phyloP scores from a whole-genome alignment of 2,329 filamentous ascomycete species.

The Parasarocladium wereldwijsianum region DNA sequence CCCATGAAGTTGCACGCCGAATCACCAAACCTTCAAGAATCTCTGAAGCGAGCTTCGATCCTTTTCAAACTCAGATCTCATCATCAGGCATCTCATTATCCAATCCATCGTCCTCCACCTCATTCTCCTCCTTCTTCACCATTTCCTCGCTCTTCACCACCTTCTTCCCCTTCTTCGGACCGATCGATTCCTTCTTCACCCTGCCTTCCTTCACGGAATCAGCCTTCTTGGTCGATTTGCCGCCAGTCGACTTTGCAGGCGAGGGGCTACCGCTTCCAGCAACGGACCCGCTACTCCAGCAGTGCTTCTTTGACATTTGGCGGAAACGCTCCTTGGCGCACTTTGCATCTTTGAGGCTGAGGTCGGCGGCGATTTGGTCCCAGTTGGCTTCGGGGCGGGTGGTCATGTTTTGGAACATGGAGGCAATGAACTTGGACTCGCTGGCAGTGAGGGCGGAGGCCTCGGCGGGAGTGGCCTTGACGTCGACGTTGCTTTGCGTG shows the following conservation, averaged over 20 bases:
- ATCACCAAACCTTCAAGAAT: too few relatives aligned
- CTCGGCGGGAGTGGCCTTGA: constrained; percentile 8
- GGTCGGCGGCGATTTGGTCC: constrained; percentile 18
- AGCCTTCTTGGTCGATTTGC: constrained; percentile 5
- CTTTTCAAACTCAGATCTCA: constrained; percentile 5
- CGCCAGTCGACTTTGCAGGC: constrained; percentile 3
- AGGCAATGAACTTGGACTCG: constrained; percentile 24
- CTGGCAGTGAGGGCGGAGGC: constrained; percentile 16
- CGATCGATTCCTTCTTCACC: constrained; percentile 1
- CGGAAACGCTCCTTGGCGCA: constrained; percentile 27
- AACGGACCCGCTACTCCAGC: constrained; percentile 17
- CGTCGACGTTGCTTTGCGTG: too few relatives aligned
- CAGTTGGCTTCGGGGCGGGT: constrained; percentile 26
- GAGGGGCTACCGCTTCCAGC: constrained; percentile 10
- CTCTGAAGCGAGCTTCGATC: too few relatives aligned
- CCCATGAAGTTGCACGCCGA: too few relatives aligned
- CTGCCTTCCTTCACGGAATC: constrained; percentile 5
- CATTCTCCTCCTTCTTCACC: constrained; percentile 6
- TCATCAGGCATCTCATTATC: constrained; percentile 9
- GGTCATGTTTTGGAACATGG: constrained; percentile 26
- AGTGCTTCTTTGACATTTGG: constrained; percentile 23
- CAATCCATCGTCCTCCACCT: constrained; percentile 11
- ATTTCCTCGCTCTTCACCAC: constrained; percentile 5
- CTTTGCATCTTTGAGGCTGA: constrained; percentile 24
- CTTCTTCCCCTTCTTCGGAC: constrained; percentile 17